Evolutionary conservation across 2,329 filamentous ascomycete genomes (phyloP).

Genomic region (Ampelomyces quisqualis): DNA sequence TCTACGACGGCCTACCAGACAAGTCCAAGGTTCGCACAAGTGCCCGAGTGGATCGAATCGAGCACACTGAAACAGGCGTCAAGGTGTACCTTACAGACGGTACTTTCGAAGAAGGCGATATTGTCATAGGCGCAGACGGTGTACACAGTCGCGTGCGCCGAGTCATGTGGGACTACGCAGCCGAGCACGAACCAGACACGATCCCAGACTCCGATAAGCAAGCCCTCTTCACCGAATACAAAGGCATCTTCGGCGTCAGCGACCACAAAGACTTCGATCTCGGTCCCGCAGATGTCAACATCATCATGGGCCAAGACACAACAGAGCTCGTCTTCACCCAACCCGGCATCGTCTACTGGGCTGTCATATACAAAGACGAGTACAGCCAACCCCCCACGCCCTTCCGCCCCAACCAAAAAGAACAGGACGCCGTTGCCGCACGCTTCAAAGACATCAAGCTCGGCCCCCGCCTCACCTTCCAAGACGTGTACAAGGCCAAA

Average conservation of each 20-base stretch:
- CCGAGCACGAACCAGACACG: slow-evolving; percentile 4
- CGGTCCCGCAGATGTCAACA: slow-evolving; percentile 24
- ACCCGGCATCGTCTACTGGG: slow-evolving; percentile 14
- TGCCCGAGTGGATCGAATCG: slow-evolving; percentile 15
- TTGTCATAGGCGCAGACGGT: slow-evolving; percentile 30
- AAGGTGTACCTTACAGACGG: slow-evolving; percentile 19
- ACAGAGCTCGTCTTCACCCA: slow-evolving; percentile 33
- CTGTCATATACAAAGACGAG: slow-evolving; percentile 13
- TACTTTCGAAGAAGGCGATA: slow-evolving; percentile 17
- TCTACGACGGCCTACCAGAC: slow-evolving; percentile 23
- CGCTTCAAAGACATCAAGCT: slow-evolving; percentile 30
- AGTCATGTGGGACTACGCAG: slow-evolving; percentile 27
- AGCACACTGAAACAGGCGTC: slow-evolving; percentile 15
- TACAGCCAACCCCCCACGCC: slow-evolving; percentile 10
- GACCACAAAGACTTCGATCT: slow-evolving; percentile 22
- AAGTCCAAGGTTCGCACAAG: slow-evolving; percentile 18
- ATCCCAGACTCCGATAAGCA: slow-evolving; percentile 15
- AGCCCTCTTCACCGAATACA: slow-evolving; percentile 13
- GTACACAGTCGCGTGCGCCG: slow-evolving; percentile 21
- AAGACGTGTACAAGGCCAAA: slow-evolving; percentile 33
- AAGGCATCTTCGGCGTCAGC: slow-evolving; percentile 19
- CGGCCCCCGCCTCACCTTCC: slow-evolving; percentile 33
- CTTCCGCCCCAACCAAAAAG: slow-evolving; percentile 17
- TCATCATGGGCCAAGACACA: slow-evolving; percentile 22
- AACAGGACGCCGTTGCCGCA: slow-evolving; percentile 30